Evolutionary conservation across 768 basidiomycete species (phyloP).

Genomic region (Pleurotus ostreatus): DNA sequence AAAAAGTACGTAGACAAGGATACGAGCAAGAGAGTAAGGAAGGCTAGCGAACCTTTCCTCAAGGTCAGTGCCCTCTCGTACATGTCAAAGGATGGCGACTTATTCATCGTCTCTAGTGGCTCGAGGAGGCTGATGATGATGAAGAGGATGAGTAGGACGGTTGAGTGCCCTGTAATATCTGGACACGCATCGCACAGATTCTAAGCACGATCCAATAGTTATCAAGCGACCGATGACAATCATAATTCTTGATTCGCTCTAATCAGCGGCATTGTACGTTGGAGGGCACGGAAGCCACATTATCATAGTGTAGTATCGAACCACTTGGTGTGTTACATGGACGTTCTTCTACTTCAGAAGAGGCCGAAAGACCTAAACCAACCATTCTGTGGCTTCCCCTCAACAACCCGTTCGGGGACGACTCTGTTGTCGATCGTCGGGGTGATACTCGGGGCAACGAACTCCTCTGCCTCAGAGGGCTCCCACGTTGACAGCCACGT

Average conservation of each 20-base stretch:
- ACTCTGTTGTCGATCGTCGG: conserved; percentile 11
- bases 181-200: no score
- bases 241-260: no score
- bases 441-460: conserved; percentile 7
- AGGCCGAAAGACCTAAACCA: conserved; percentile 25
- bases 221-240: no score
- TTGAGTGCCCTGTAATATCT: not conserved
- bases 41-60: conserved; percentile 93
- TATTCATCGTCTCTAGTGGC: conserved; percentile 51
- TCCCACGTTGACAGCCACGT: conserved; percentile 42
- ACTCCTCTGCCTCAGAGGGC: conserved; percentile 11
- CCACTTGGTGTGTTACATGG: no score
- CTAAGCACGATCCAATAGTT: no score
- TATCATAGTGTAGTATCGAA: no score
- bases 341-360: not conserved
- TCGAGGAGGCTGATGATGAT: conserved; percentile 84
- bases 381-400: conserved; percentile 28
- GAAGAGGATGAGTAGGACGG: conserved; percentile 49
- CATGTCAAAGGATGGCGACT: not conserved
- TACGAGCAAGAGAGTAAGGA: conserved; percentile 90
- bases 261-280: no score
- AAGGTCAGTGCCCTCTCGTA: conserved; percentile 49
- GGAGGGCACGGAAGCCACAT: no score
- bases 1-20: conserved; percentile 97
- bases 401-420: conserved; percentile 3